Percentiles rank a stretch among this genome's conserved stretches.
Conservation (phyloP, 2,329 filamentous ascomycete species). For the Apiospora pterosperma region DNA sequence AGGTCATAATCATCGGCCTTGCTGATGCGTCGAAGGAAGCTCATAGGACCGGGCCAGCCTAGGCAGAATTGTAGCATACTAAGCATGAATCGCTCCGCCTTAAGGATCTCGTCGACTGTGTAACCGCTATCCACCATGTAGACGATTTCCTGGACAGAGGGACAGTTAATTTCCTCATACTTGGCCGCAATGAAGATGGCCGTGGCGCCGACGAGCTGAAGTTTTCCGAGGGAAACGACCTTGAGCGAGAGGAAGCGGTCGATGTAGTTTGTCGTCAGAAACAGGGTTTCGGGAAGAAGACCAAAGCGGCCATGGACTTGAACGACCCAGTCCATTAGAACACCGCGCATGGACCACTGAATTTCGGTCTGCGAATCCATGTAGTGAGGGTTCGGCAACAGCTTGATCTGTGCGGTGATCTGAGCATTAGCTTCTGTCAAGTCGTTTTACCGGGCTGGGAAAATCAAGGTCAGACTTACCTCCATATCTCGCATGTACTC, state of each 20-base stretch:
- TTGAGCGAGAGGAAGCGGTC: conserved; percentile 95
- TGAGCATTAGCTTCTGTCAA: conserved; percentile 15
- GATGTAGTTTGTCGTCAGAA: conserved; percentile 93
- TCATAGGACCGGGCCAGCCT: conserved; percentile 98
- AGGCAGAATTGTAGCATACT: conserved; percentile 94
- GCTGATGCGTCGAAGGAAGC: conserved; percentile 93
- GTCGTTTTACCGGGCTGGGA: not conserved
- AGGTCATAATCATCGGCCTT: conserved; percentile 98
- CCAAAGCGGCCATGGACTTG: conserved; percentile 92
- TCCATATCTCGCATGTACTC: conserved; percentile 86
- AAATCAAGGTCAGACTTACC: conserved; percentile 44
- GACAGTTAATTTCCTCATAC: conserved; percentile 98
- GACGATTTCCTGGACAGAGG: conserved; percentile 89
- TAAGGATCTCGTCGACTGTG: conserved; percentile 85
- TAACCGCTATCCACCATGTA: conserved; percentile 98
- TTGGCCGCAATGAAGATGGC: conserved; percentile 95
- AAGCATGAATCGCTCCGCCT: conserved; percentile 97
- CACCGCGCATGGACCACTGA: conserved; percentile 97
- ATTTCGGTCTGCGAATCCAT: conserved; percentile 98
- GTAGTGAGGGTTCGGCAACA: conserved; percentile 88
- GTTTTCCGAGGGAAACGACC: conserved; percentile 88
- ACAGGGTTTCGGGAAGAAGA: conserved; percentile 89
- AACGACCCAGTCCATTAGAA: conserved; percentile 97
- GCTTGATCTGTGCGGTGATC: conserved; percentile 52
- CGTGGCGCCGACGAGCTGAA: conserved; percentile 93